Evolutionary conservation across 2,329 filamentous ascomycete genomes (phyloP), one percentile per base, ranked within the genome.

Genomic region (Beauveria brongniartii): DNA sequence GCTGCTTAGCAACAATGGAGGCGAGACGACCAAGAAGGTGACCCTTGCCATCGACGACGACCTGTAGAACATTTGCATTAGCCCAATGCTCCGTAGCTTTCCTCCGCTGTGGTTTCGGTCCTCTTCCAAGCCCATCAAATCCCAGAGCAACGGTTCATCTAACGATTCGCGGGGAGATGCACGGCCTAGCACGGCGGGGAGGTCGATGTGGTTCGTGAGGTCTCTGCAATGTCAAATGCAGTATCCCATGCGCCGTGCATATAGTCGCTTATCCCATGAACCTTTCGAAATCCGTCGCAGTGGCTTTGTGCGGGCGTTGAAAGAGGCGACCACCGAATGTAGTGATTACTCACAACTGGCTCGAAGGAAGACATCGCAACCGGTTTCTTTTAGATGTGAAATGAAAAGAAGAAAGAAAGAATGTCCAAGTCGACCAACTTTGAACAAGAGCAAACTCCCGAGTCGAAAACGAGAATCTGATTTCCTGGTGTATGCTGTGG

Each of bases 41-140:
- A 82, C 94, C 94, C 89, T 99, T 99, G 91, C 92, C 94, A 88
- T 99, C 94, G 79, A 99, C 96, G 84, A 97, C 90, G 84, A 97
- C 88, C 92, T 96, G 66, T 63, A 64, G 60, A 54, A 62, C 14
- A 60, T n/a, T 8, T 41, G 18, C 30, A 16, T 67, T 65, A 65
- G 69, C 68, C 67, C 67, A 53, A 65, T 43, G 20, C 30, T 30
- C 43, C 46, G 18, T 37, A 7, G 6, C 16, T 46, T 37, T 24
- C 40, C 40, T 55, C 16, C 34, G 22, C 16, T 4, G 5, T 20
- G 37, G 9, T 20, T 43, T 5, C 12, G 16, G 22, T 37, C 24
- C 4, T 43, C 55, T 41, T 26, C 37, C 55, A 58, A 50, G 46
- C 55, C 20, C 34, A 24, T 51, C 20, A 18, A 48, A 28, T 40